Evolutionary conservation across 75 land plant species (phyloP).

Genomic region (Sequoia sempervirens): DNA sequence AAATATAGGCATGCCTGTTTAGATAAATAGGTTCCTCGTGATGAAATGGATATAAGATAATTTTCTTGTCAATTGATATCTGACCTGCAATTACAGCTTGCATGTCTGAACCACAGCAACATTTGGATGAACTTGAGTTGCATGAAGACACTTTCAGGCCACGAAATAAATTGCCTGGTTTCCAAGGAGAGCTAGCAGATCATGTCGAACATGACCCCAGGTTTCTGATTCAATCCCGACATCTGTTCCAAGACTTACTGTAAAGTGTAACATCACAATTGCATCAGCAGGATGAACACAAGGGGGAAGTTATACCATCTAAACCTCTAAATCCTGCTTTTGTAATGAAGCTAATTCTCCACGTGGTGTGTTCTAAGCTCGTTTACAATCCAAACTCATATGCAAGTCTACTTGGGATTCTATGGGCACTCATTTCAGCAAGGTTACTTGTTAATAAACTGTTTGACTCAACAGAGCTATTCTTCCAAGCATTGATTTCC

Average conservation of each 20-base stretch:
- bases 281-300: not conserved
- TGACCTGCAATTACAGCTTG: not conserved
- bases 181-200: not conserved
- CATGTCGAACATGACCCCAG: not conserved
- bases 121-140: not conserved
- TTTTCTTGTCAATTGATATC: not conserved
- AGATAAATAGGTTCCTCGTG: not conserved
- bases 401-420: constrained; percentile 23
- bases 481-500: not conserved
- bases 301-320: not conserved
- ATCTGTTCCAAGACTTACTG: not conserved
- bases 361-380: constrained; percentile 22
- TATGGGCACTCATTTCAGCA: constrained; percentile 28
- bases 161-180: not conserved
- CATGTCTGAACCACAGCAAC: not conserved
- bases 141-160: not conserved
- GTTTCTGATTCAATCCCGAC: not conserved
- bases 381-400: constrained; percentile 27
- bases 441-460: constrained; percentile 5
- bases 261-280: not conserved
- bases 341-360: constrained; percentile 13
- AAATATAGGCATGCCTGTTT: not conserved
- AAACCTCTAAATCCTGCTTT: not conserved
- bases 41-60: not conserved
- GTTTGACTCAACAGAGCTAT: not conserved